Percentiles rank a stretch among this genome's conserved stretches.
Conservation (phyloP, 164 flowering plant species). For the Chimonanthus praecox region DNA sequence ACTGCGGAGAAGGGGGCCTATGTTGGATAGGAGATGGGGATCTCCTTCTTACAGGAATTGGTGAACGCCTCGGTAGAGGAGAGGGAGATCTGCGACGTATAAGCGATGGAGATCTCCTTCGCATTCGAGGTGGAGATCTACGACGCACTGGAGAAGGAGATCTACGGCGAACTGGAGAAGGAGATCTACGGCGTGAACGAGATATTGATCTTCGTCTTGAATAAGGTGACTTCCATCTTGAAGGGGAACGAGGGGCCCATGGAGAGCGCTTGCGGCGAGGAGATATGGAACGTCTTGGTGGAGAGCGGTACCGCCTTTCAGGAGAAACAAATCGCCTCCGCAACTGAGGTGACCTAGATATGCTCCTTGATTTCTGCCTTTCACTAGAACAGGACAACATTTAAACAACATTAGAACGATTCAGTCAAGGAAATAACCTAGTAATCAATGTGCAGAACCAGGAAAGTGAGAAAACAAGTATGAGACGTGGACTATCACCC, state of each 20-base stretch:
- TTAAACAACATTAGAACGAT: background rate
- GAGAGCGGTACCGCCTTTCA: conserved; percentile 34
- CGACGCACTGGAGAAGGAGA: conserved; percentile 39
- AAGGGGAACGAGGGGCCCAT: conserved; percentile 41
- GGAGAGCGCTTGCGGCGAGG: conserved; percentile 48
- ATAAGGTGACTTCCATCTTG: conserved; percentile 28
- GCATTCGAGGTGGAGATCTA: conserved; percentile 23
- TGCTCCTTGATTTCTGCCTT: conserved; percentile 50
- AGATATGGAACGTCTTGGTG: conserved; percentile 43
- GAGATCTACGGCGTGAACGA: conserved; percentile 27
- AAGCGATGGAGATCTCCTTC: conserved; percentile 22
- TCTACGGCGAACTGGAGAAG: conserved; percentile 20
- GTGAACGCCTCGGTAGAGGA: conserved; percentile 21
- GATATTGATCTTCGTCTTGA: conserved; percentile 22
- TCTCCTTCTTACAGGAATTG: conserved; percentile 20
- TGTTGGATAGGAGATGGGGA: conserved; percentile 24
- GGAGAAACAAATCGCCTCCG: conserved; percentile 47
- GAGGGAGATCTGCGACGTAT: conserved; percentile 18
- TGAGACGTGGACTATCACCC: background rate
- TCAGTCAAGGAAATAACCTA: background rate
- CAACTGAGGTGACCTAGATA: conserved; percentile 53
- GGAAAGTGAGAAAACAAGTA: background rate
- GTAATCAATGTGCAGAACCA: background rate
- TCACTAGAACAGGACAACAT: conserved; percentile 24
- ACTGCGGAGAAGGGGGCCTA: conserved; percentile 31